These are phyloP conservation scores for Carex pumila DNA, from an alignment of 176 grass and related monocot species.

Conservation along the genomic window DNA sequence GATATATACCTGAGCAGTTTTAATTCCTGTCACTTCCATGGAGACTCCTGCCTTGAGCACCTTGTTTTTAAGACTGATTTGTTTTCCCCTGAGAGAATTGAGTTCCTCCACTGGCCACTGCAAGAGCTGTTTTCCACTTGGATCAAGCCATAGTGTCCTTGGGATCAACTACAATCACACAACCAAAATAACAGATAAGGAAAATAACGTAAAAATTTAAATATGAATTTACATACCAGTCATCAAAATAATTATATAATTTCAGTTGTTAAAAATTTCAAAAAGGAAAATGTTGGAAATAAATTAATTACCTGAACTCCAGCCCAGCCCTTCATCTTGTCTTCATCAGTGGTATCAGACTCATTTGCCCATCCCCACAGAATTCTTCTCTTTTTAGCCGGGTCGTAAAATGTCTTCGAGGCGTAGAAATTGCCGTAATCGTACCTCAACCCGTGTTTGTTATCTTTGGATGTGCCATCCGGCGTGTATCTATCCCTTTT, in stretches of 20 bases:
- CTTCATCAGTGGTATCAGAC: conserved; percentile 35
- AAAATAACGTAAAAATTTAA: not conserved
- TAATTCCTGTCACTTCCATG: conserved; percentile 38
- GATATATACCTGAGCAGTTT: conserved; percentile 23
- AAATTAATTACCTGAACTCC: conserved; percentile 43
- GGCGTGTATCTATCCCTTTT: conserved; percentile 45
- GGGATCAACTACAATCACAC: conserved; percentile 31
- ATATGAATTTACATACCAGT: not conserved
- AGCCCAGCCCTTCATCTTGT: conserved; percentile 51
- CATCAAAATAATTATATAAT: not conserved
- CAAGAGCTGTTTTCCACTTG: conserved; percentile 47
- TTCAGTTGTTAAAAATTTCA: not conserved
- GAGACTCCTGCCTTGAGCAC: not conserved
- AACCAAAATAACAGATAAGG: not conserved
- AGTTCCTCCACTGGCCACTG: conserved; percentile 71
- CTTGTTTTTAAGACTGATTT: conserved; percentile 20
- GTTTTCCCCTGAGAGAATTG: conserved; percentile 33
- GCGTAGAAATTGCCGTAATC: conserved; percentile 51
- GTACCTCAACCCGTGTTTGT: conserved; percentile 34
- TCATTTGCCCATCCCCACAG: conserved; percentile 72
- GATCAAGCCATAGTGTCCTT: conserved; percentile 49
- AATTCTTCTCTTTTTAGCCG: conserved; percentile 44
- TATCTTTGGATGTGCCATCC: conserved; percentile 31
- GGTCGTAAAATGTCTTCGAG: conserved; percentile 52
- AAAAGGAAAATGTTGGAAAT: not conserved